Evolutionary conservation across 2,329 filamentous ascomycete species (phyloP).

Genomic region (Penicillium sp.): DNA sequence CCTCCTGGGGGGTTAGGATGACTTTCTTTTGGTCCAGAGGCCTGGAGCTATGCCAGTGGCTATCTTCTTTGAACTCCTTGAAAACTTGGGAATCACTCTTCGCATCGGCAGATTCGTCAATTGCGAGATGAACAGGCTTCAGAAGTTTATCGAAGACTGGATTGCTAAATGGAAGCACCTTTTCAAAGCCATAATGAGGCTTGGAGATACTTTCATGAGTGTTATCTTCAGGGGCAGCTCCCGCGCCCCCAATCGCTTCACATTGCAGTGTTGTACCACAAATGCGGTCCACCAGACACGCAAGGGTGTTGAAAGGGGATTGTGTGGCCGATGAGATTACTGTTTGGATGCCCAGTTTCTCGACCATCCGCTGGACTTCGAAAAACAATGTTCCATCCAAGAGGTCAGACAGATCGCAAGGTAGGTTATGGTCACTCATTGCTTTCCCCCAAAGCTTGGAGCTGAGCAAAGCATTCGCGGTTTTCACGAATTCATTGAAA

Average conservation of each 20-base stretch:
- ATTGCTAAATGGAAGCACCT: constrained; percentile 27
- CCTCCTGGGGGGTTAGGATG: constrained; percentile 13
- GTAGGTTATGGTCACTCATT: constrained; percentile 18
- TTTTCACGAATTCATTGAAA: constrained; percentile 39
- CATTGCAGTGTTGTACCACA: constrained; percentile 1
- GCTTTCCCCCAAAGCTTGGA: constrained; percentile 37
- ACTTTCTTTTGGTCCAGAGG: constrained; percentile 26
- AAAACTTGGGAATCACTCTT: constrained; percentile 9
- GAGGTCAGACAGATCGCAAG: constrained; percentile 53
- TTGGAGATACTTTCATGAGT: neutral
- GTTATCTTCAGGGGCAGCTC: neutral
- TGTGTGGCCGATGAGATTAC: constrained; percentile 10
- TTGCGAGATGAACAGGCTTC: constrained; percentile 21
- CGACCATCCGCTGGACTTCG: constrained; percentile 8
- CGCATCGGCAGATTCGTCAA: constrained; percentile 11
- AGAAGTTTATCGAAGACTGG: constrained; percentile 30
- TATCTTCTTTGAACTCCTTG: constrained; percentile 31
- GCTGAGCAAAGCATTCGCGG: constrained; percentile 38
- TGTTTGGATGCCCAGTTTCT: neutral
- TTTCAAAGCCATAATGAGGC: neutral
- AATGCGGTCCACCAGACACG: constrained; percentile 1
- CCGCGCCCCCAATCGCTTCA: neutral
- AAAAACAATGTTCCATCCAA: constrained; percentile 54
- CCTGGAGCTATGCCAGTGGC: constrained; percentile 37
- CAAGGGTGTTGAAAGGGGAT: constrained; percentile 14